These are phyloP conservation scores for Quercus dentata DNA, from an alignment of 306 rosid genomes.

Conservation along the genomic window DNA sequence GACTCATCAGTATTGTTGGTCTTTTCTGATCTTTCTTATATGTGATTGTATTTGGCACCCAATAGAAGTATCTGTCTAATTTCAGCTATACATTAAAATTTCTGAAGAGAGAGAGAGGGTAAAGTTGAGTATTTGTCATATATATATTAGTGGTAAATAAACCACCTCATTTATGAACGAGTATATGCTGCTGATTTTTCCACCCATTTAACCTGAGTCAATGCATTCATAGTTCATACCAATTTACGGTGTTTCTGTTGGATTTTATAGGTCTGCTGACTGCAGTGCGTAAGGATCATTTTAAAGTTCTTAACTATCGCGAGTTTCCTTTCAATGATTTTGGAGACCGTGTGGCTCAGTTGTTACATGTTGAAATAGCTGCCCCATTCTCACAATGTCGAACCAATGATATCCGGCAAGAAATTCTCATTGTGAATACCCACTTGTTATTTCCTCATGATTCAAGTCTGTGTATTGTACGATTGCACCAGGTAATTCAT, in stretches of 20 bases:
- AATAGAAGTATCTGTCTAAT: not conserved
- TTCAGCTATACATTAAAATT: not conserved
- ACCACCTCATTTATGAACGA: not conserved
- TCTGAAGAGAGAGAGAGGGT: not conserved
- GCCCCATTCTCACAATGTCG: slow-evolving; percentile 32
- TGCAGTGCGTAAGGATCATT: slow-evolving; percentile 51
- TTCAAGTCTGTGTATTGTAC: slow-evolving; percentile 47
- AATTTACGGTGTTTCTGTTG: slow-evolving; percentile 11
- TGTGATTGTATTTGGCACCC: not conserved
- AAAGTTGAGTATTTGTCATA: not conserved
- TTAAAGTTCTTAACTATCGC: slow-evolving; percentile 48
- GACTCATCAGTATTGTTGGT: not conserved
- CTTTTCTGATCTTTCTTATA: not conserved
- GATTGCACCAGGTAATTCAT: slow-evolving; percentile 46
- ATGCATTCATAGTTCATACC: slow-evolving; percentile 1
- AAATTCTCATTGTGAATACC: slow-evolving; percentile 55
- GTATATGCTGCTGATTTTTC: not conserved
- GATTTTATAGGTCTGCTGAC: slow-evolving; percentile 47
- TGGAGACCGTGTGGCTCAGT: slow-evolving; percentile 61
- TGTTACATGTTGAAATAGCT: slow-evolving; percentile 51
- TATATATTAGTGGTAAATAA: not conserved
- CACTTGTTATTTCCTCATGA: slow-evolving; percentile 61
- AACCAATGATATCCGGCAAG: slow-evolving; percentile 43
- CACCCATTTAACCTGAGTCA: not conserved
- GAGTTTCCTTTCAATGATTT: slow-evolving; percentile 57